Evolutionary conservation across 441 rosid species (phyloP), one percentile per base, ranked within the genome.

Genomic region (Theobroma grandiflorum): DNA sequence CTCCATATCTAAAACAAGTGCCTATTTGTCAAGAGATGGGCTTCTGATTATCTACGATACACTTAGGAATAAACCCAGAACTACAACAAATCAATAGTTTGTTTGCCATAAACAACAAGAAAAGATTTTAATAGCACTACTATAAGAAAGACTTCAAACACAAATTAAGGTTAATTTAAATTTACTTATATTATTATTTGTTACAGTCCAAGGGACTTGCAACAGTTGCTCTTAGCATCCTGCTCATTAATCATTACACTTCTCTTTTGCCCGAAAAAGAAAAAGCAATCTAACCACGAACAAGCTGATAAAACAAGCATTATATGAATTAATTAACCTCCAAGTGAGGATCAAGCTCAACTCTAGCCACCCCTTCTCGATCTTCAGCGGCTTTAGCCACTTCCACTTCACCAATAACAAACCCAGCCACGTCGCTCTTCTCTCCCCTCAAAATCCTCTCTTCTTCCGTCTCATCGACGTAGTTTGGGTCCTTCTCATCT

Each of bases 401-500:
- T 37, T 91, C 95, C 26, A 92, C 94, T 66, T 84, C 90, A 0
- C 95, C 93, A 3, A 79, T 85, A 14, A 90, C 89, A 26, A 84
- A 4, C 26, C 83, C 96, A 0, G 72, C 88, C 74, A 83, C 87
- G 6, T 89, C 96, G 65, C 74, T 77, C 55, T 70, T 37, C 38
- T 84, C 89, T 1, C 74, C 86, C 20, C 47, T 82, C 75, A 79
- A 42, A 20, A 77, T 82, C 88, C 43, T 72, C 79, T 75, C 86
- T 68, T 87, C 98, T 72, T 66, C 86, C 53, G 86, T 94, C 77
- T 90, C 91, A n/a, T 92, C 91, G 26, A 86, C 88, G 69, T 94
- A 94, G 45, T 94, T 94, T 0, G 97, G 99, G 78, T 94, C 95
- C 70, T 88, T 90, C 83, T 91, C 89, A 22, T 95, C 97, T 43